Conservation (phyloP, 495 filamentous ascomycete genomes). For the Talaromyces ruber region DNA sequence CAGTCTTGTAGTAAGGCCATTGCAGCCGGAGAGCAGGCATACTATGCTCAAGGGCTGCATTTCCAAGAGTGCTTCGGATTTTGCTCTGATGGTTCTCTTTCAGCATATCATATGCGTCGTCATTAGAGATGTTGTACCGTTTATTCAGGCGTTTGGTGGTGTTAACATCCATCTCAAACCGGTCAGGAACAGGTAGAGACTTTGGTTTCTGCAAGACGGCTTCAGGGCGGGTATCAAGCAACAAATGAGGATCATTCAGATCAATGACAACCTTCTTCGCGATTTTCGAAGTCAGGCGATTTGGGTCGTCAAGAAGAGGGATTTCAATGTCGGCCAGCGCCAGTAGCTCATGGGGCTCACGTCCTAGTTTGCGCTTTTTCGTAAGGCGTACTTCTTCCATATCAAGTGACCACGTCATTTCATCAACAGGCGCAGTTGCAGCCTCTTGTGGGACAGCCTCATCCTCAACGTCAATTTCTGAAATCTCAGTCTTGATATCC, state of each 20-base stretch:
- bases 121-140: constrained; percentile 92
- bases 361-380: constrained; percentile 41
- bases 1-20: constrained; percentile 89
- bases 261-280: constrained; percentile 76
- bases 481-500: constrained; percentile 49
- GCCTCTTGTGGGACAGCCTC: constrained; percentile 13
- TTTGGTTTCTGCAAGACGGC: constrained; percentile 34
- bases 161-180: constrained; percentile 32
- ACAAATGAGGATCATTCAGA: constrained; percentile 78
- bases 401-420: constrained; percentile 41
- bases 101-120: constrained; percentile 86
- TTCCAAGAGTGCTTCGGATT: constrained; percentile 81
- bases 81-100: constrained; percentile 97
- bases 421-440: constrained; percentile 33
- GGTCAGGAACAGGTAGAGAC: constrained; percentile 20
- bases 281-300: constrained; percentile 52
- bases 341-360: constrained; percentile 30
- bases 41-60: constrained; percentile 79
- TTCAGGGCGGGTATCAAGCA: constrained; percentile 59
- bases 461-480: constrained; percentile 20
- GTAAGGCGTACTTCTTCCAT: constrained; percentile 34
- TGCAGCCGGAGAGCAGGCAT: constrained; percentile 83
- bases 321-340: constrained; percentile 37
- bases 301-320: constrained; percentile 52
- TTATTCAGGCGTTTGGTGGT: constrained; percentile 46